Conservation (phyloP, 495 filamentous ascomycete species). For the Aspergillus homomorphus region DNA sequence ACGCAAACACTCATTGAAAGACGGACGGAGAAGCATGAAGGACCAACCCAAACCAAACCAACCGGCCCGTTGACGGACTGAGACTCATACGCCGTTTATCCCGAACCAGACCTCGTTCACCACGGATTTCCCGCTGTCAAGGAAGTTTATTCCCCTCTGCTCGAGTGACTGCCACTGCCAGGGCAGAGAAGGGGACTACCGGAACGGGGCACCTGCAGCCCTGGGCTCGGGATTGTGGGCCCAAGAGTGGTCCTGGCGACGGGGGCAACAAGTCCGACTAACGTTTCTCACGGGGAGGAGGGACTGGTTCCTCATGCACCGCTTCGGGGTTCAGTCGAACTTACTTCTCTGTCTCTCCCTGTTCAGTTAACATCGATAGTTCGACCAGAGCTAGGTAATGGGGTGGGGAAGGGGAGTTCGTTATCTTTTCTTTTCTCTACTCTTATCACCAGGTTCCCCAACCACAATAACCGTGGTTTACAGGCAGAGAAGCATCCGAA, state of each 20-base stretch:
- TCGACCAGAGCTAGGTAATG: background rate
- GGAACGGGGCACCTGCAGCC: background rate
- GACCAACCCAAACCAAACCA: too few relatives aligned
- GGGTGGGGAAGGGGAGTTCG: constrained; percentile 1
- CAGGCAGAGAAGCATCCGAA: background rate
- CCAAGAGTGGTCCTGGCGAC: background rate
- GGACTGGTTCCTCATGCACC: background rate
- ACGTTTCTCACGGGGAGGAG: background rate
- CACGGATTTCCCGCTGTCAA: constrained; percentile 4
- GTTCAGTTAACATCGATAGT: background rate
- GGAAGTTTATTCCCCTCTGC: constrained; percentile 10
- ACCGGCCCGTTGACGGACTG: background rate
- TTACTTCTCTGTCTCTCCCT: background rate
- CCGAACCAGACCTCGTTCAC: constrained; percentile 3
- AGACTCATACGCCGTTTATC: background rate
- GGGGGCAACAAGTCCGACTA: background rate
- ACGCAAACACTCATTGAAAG: background rate
- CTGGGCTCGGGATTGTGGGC: background rate
- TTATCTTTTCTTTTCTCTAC: constrained; percentile 9
- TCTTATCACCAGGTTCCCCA: constrained; percentile 3
- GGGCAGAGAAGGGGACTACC: background rate
- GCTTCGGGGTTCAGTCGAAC: constrained; percentile 40
- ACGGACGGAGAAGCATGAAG: background rate
- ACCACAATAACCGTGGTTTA: too few relatives aligned
- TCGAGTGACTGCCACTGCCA: background rate